Evolutionary conservation across 805 yeast genomes (phyloP).

Genomic region (Ogataea allantospora): DNA sequence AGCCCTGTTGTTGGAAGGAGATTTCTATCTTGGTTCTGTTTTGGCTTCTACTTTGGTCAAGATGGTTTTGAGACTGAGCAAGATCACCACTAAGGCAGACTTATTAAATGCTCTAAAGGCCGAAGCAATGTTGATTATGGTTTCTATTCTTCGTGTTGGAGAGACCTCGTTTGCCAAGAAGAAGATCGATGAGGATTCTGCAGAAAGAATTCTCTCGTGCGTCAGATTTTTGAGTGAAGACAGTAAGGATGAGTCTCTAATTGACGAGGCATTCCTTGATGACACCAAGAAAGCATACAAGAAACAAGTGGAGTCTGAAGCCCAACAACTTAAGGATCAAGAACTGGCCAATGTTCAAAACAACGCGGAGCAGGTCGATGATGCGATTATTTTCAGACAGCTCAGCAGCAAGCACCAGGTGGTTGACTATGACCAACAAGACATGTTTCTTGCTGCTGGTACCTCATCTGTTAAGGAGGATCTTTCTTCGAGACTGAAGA

Average conservation of each 20-base stretch:
- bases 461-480: slow-evolving; percentile 53
- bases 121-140: slow-evolving; percentile 90
- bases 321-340: slow-evolving; percentile 52
- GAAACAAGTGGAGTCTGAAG: slow-evolving; percentile 61
- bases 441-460: slow-evolving; percentile 54
- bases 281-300: slow-evolving; percentile 86
- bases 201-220: slow-evolving; percentile 90
- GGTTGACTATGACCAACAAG: slow-evolving; percentile 53
- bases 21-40: slow-evolving; percentile 86
- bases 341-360: slow-evolving; percentile 58
- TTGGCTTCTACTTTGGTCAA: slow-evolving; percentile 86
- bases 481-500: slow-evolving; percentile 75
- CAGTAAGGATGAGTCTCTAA: slow-evolving; percentile 43
- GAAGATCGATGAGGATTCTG: slow-evolving; percentile 91
- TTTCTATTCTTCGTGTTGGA: slow-evolving; percentile 86
- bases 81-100: slow-evolving; percentile 47
- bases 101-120: slow-evolving; percentile 83
- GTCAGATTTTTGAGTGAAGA: slow-evolving; percentile 75
- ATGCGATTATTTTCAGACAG: slow-evolving; percentile 75
- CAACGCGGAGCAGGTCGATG: slow-evolving; percentile 76
- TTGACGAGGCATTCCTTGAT: slow-evolving; percentile 73
- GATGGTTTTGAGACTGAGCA: slow-evolving; percentile 72
- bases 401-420: slow-evolving; percentile 48
- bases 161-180: slow-evolving; percentile 66
- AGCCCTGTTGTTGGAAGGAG: slow-evolving; percentile 78